These are phyloP conservation scores for Macrophomina tecta DNA, from an alignment of 2,329 filamentous ascomycete genomes.

Conservation along the genomic window DNA sequence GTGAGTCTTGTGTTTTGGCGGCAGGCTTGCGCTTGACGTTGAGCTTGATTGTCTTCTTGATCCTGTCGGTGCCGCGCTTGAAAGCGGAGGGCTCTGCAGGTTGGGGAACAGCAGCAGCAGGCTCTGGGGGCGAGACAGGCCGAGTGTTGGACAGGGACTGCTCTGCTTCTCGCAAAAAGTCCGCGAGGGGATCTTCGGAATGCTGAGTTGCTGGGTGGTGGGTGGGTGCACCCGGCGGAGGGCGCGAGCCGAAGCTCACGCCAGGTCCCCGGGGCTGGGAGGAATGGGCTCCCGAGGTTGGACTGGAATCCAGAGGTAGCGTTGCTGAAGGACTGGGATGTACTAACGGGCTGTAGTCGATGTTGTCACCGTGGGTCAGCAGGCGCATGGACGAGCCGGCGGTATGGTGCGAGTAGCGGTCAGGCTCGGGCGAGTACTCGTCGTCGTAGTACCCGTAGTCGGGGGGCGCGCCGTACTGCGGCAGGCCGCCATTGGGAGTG, in stretches of 20 bases:
- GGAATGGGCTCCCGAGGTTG: slow-evolving; percentile 9
- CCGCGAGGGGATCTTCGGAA: slow-evolving; percentile 49
- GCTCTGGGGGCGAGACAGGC: slow-evolving; percentile 27
- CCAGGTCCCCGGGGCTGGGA: slow-evolving; percentile 19
- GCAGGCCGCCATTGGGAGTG: slow-evolving; percentile 40
- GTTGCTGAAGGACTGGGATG: slow-evolving; percentile 31
- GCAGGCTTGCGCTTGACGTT: slow-evolving; percentile 31
- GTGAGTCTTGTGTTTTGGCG: slow-evolving; percentile 36
- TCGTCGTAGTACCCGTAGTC: slow-evolving; percentile 51
- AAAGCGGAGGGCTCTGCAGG: slow-evolving; percentile 32
- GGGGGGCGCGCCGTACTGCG: slow-evolving; percentile 49
- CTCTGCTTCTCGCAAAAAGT: slow-evolving; percentile 51
- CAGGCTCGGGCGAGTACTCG: slow-evolving; percentile 39
- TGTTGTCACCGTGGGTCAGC: slow-evolving; percentile 54
- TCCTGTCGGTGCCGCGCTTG: slow-evolving; percentile 35
- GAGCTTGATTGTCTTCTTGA: slow-evolving; percentile 41
- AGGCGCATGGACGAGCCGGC: slow-evolving; percentile 55
- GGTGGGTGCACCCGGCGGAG: slow-evolving; percentile 35
- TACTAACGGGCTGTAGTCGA: slow-evolving; percentile 52
- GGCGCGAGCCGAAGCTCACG: slow-evolving; percentile 32
- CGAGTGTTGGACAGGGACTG: slow-evolving; percentile 37
- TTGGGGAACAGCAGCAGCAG: slow-evolving; percentile 28
- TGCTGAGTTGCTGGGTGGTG: slow-evolving; percentile 40
- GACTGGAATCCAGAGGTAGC: slow-evolving; percentile 35
- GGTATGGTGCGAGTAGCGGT: slow-evolving; percentile 11